Conservation (phyloP, 2,329 filamentous ascomycete genomes). For the Fusarium sp. region DNA sequence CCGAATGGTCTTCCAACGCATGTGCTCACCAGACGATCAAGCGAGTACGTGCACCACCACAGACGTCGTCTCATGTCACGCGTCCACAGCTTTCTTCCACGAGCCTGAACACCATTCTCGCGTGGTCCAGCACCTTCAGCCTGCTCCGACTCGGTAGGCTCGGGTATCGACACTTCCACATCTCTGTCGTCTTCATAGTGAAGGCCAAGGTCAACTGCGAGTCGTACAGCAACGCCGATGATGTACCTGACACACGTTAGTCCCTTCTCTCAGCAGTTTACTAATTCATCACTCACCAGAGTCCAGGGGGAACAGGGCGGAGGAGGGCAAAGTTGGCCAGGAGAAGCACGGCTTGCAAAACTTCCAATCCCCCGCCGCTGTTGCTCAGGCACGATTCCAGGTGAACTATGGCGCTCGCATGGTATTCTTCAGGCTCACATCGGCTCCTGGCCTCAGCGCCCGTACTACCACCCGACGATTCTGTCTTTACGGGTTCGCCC, state of each 20-base stretch:
- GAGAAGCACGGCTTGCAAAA: slow-evolving; percentile 91
- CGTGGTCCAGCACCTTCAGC: slow-evolving; percentile 49
- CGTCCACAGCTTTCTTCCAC: slow-evolving; percentile 81
- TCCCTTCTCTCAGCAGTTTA: slow-evolving; percentile 9
- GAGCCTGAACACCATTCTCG: slow-evolving; percentile 60
- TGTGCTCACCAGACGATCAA: slow-evolving; percentile 93
- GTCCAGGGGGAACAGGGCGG: slow-evolving; percentile 88
- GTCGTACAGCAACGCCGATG: slow-evolving; percentile 88
- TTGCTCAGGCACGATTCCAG: slow-evolving; percentile 87
- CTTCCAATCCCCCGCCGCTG: slow-evolving; percentile 90
- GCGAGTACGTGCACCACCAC: slow-evolving; percentile 97
- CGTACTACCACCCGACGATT: slow-evolving; percentile 52
- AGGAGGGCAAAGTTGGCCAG: slow-evolving; percentile 92
- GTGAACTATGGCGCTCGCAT: slow-evolving; percentile 93
- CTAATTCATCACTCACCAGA: slow-evolving; percentile 70
- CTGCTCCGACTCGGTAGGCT: slow-evolving; percentile 52
- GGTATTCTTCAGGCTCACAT: slow-evolving; percentile 92
- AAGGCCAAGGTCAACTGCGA: slow-evolving; percentile 91
- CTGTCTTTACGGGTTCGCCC: slow-evolving; percentile 68
- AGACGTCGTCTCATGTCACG: slow-evolving; percentile 87
- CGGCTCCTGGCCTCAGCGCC: slow-evolving; percentile 50
- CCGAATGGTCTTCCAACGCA: slow-evolving; percentile 95
- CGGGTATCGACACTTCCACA: slow-evolving; percentile 69
- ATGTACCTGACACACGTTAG: slow-evolving; percentile 73
- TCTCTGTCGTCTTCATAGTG: slow-evolving; percentile 90